Evolutionary conservation across 176 grass and related monocot genomes (phyloP), one percentile per base, ranked within the genome.

Genomic region (Musa schizocarpa): DNA sequence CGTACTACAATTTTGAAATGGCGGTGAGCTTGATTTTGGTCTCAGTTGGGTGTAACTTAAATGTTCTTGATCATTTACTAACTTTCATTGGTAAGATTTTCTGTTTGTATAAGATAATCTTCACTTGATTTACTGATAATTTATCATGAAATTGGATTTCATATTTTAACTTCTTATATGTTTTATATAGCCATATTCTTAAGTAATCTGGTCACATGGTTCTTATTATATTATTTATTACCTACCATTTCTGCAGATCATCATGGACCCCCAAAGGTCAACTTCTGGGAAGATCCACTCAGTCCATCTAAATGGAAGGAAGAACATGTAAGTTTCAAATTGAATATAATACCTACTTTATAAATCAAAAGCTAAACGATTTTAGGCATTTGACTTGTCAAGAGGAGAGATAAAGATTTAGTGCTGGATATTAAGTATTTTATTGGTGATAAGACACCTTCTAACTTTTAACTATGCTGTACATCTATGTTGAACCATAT

Each of bases 221-320:
- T n/a, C 1, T 50, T 70, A 9, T 70, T 1, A 19, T 74, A 52
- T 52, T 51, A 71, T 50, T 6, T 17, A 9, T 17, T 53, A 9
- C 51, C 21, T 52, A 22, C 34, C 13, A 23, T 54, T 11, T 25
- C 13, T 74, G 20, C 24, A 87, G 85, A 83, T 57, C 85, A 87
- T 76, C 85, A 87, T 83, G 85, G 85, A 71, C 80, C 80, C 9
- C 51, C 76, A 59, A 87, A 65, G 65, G 77, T 87, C 51, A 80
- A 87, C 69, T 53, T 87, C 26, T 87, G 85, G 85, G 62, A 83
- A 61, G 85, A 83, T 83, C 85, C 85, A 14, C 22, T 83, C 2
- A 83, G 72, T 29, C 85, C 85, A 50, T 75, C 80, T 61, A 87
- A 80, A 53, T 87, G 85, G 85, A 87, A 87, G 65, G 85, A 87